Base-by-base conservation (phyloP, 2,329 filamentous ascomycete genomes). In the Colletotrichum eleusines region DNA sequence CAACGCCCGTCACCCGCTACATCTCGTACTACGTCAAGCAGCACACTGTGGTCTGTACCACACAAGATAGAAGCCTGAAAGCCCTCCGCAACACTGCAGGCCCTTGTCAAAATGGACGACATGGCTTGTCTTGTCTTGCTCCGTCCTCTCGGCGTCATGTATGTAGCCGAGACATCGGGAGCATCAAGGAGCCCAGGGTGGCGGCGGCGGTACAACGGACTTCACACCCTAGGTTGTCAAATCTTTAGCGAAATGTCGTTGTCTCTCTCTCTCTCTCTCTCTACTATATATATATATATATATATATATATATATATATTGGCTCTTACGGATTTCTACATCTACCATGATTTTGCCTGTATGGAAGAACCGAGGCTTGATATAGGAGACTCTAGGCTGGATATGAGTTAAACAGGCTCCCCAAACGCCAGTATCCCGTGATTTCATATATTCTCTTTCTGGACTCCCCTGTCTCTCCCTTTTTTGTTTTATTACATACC, bases 21-120 rank as follows among this genome's bases (percentile, higher is more conserved):
- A 44, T 69, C 53, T 58, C 12, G 63, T 51, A 23, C 12, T 20
- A 66, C 63, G 28, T 55, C 53, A 33, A 38, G 12, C 18, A 8
- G 20, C 53, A 35, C 12, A n/a, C n/a, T 18, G 3, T 9, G 20
- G n/a, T 11, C 33, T 40, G 53, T 26, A 38, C 33, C 8, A 26
- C 53, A 16, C n/a, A 23, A 23, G n/a, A 23, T 9, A 50, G 3
- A 50, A 23, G 12, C n/a, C 11, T 2, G 42, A 16, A 50, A 50
- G 9, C 23, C 31, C 20, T 8, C 20, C 53, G 18, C 5, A 8
- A 9, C 9, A 35, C 4, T 57, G 35, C 14, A 35, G 12, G 14
- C 18, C 33, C 54, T 40, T 35, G 54, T 23, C n/a, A 8, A 26
- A 18, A 11, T 57, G 14, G 5, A 11, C n/a, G n/a, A 26, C 33